Conservation (phyloP, 2,329 filamentous ascomycete genomes). For the Fusarium multiceps region DNA sequence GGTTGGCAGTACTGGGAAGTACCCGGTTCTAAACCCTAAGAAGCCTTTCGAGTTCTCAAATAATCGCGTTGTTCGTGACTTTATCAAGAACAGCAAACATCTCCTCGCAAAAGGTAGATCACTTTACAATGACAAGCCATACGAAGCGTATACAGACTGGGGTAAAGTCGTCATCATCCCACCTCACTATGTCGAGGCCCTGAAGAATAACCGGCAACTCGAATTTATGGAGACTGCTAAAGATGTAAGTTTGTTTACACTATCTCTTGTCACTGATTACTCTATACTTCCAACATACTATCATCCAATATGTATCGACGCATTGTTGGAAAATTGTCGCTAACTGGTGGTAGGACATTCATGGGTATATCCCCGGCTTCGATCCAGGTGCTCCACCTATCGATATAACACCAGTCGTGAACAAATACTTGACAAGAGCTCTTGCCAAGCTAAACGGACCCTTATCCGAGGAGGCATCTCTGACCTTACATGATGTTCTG, state of each 20-base stretch:
- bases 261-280: no score
- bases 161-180: background rate
- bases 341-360: background rate
- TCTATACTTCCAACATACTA: background rate
- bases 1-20: background rate
- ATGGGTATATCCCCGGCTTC: background rate
- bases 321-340: no score
- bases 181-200: background rate
- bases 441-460: conserved; percentile 1
- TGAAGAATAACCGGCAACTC: background rate
- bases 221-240: background rate
- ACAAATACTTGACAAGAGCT: background rate
- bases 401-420: background rate
- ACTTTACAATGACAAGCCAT: background rate
- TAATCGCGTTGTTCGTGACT: background rate
- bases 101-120: background rate
- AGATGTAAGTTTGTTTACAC: background rate
- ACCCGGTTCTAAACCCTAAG: background rate
- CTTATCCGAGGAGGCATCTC: background rate
- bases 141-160: background rate
- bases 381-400: background rate
- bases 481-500: background rate
- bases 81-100: background rate
- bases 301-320: no score
- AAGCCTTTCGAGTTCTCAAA: background rate